phyloP scores from a whole-genome alignment of 2,329 filamentous ascomycete genomes.

The Paracorniculantispora psalliotae region DNA sequence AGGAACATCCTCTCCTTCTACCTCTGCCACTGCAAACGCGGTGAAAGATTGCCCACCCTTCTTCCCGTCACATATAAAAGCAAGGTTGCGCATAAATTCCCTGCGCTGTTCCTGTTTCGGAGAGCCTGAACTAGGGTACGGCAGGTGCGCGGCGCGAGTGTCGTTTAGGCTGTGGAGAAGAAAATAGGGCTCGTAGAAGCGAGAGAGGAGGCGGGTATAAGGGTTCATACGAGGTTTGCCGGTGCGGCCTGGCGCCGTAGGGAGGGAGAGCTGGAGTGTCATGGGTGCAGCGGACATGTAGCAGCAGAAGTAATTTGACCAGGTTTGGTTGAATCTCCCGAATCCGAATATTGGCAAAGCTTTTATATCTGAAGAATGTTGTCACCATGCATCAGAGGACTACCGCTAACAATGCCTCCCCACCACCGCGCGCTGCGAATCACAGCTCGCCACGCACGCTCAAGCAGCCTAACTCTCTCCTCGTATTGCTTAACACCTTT shows the following conservation, averaged over 20 bases:
- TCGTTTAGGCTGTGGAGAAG: not conserved
- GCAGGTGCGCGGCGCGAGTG: not conserved
- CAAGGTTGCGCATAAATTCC: not conserved
- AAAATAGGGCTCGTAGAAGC: conserved; percentile 1
- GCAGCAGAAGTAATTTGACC: not conserved
- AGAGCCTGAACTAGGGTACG: not conserved
- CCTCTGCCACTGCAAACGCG: not conserved
- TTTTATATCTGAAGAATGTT: not conserved
- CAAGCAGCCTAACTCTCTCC: too few species aligned
- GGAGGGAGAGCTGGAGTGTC: not conserved
- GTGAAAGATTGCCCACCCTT: not conserved
- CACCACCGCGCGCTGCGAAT: not conserved
- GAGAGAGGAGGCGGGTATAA: not conserved
- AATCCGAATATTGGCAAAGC: not conserved
- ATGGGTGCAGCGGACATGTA: not conserved
- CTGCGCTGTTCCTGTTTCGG: not conserved
- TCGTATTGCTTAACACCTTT: too few species aligned
- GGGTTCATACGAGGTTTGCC: not conserved
- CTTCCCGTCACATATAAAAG: not conserved
- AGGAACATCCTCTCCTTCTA: not conserved
- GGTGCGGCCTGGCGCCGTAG: not conserved
- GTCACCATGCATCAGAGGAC: not conserved
- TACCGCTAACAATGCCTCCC: not conserved
- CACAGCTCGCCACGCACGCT: not conserved
- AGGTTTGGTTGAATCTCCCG: too few species aligned